Percentiles rank a stretch among this genome's conserved stretches.
phyloP scores from a whole-genome alignment of 2,329 filamentous ascomycete genomes.

The Corynespora cassiicola region DNA sequence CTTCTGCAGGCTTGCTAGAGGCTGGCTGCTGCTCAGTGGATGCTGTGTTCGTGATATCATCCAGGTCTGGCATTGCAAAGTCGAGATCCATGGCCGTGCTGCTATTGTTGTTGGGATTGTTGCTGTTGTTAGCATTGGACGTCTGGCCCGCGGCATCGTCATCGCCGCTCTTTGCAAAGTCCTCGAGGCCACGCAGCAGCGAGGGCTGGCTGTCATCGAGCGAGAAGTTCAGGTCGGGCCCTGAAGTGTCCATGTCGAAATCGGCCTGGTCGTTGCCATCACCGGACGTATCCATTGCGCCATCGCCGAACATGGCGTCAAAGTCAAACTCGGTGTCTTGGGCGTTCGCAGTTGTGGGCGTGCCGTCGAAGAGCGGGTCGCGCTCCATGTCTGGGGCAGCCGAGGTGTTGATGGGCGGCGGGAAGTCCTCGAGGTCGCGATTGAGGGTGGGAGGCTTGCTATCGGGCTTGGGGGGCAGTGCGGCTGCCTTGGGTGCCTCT shows the following conservation, averaged over 20 bases:
- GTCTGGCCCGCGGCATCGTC: constrained; percentile 19
- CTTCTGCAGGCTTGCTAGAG: constrained; percentile 13
- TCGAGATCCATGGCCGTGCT: constrained; percentile 32
- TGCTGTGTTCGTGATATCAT: constrained; percentile 21
- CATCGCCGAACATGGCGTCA: constrained; percentile 43
- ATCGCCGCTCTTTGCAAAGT: constrained; percentile 38
- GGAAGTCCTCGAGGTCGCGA: constrained; percentile 20
- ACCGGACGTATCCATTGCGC: constrained; percentile 27
- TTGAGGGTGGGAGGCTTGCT: constrained; percentile 10
- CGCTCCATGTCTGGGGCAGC: constrained; percentile 29
- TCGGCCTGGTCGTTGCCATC: constrained; percentile 21
- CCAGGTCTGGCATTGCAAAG: constrained; percentile 40
- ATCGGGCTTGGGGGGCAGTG: neutral
- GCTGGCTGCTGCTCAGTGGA: constrained; percentile 10
- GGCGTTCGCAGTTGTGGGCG: constrained; percentile 30
- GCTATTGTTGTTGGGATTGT: constrained; percentile 3
- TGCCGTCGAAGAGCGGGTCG: constrained; percentile 39
- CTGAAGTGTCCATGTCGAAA: constrained; percentile 33
- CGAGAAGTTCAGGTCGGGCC: constrained; percentile 35
- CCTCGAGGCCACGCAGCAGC: constrained; percentile 43
- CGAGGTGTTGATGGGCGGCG: constrained; percentile 22
- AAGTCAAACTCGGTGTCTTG: constrained; percentile 48
- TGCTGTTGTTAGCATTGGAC: constrained; percentile 1
- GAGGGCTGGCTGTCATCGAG: constrained; percentile 38
- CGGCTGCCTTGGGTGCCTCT: neutral